Evolutionary conservation across 2,329 filamentous ascomycete species (phyloP).

Genomic region (Exophiala sideris): DNA sequence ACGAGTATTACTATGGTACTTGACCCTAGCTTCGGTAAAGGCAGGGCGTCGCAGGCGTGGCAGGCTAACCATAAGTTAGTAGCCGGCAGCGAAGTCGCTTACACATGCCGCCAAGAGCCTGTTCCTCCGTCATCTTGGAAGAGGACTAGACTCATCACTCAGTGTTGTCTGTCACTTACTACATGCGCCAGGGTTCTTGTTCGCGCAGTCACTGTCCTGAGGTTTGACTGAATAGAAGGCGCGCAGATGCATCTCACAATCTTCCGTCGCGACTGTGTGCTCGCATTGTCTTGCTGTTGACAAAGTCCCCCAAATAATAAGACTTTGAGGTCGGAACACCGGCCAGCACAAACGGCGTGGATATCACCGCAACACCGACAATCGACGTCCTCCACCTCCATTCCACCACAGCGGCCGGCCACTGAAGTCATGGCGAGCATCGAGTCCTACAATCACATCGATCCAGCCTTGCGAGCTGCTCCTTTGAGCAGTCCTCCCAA

Average conservation of each 20-base stretch:
- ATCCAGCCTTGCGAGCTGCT: constrained; percentile 23
- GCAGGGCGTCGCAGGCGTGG: too few relatives aligned
- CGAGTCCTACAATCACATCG: constrained; percentile 16
- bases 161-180: too few relatives aligned
- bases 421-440: constrained; percentile 13
- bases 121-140: too few relatives aligned
- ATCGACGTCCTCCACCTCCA: not conserved
- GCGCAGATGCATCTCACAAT: not conserved
- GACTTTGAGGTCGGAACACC: constrained; percentile 11
- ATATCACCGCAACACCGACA: constrained; percentile 17
- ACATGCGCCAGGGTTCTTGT: too few relatives aligned
- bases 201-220: too few relatives aligned
- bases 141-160: too few relatives aligned
- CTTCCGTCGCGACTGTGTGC: constrained; percentile 2
- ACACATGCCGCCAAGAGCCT: too few relatives aligned
- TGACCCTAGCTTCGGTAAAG: too few relatives aligned
- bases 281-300: not conserved
- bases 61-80: too few relatives aligned
- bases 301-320: not conserved
- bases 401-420: not conserved
- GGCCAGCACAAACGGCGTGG: constrained; percentile 17
- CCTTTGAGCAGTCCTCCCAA: constrained; percentile 23
- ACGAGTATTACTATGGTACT: too few relatives aligned
- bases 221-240: not conserved
- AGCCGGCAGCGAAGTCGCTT: too few relatives aligned